phyloP scores from a whole-genome alignment of 2,329 filamentous ascomycete genomes.

The Diaporthe vaccinii region DNA sequence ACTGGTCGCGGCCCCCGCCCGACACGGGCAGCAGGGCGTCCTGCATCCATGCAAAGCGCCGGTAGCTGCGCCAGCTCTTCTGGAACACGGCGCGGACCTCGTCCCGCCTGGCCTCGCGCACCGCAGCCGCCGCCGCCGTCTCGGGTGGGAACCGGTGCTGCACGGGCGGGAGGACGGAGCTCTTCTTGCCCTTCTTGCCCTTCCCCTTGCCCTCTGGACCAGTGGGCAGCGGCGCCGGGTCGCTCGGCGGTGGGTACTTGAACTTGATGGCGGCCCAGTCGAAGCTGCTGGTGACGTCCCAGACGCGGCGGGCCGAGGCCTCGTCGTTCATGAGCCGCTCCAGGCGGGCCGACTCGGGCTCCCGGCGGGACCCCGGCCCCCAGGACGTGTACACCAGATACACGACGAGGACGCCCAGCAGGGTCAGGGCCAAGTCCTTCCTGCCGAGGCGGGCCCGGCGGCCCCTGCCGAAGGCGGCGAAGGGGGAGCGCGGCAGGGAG shows the following conservation, averaged over 20 bases:
- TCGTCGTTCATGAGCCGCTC: slow-evolving; percentile 51
- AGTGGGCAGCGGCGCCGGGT: slow-evolving; percentile 46
- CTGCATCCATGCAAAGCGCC: slow-evolving; percentile 61
- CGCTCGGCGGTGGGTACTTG: slow-evolving; percentile 44
- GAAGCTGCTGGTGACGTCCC: slow-evolving; percentile 50
- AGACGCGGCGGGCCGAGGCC: slow-evolving; percentile 25
- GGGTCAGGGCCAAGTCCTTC: slow-evolving; percentile 19
- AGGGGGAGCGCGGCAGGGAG: slow-evolving; percentile 15
- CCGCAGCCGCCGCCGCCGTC: slow-evolving; percentile 42
- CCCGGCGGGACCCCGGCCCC: neutral
- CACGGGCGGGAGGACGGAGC: slow-evolving; percentile 49
- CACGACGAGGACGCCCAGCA: slow-evolving; percentile 33
- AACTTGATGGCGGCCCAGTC: slow-evolving; percentile 53
- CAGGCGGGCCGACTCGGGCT: slow-evolving; percentile 42
- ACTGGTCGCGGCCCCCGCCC: slow-evolving; percentile 57
- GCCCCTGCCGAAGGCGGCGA: slow-evolving; percentile 23
- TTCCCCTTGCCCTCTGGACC: neutral
- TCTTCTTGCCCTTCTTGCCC: neutral
- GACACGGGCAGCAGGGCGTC: slow-evolving; percentile 62
- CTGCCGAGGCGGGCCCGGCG: slow-evolving; percentile 25
- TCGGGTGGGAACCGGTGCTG: slow-evolving; percentile 52
- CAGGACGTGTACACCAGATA: slow-evolving; percentile 32
- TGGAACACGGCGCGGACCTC: slow-evolving; percentile 53
- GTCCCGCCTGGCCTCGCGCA: slow-evolving; percentile 49
- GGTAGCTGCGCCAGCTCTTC: slow-evolving; percentile 60